Evolutionary conservation across 2,329 filamentous ascomycete species (phyloP), one percentile per base, ranked within the genome.

Genomic region (Lithohypha guttulata): DNA sequence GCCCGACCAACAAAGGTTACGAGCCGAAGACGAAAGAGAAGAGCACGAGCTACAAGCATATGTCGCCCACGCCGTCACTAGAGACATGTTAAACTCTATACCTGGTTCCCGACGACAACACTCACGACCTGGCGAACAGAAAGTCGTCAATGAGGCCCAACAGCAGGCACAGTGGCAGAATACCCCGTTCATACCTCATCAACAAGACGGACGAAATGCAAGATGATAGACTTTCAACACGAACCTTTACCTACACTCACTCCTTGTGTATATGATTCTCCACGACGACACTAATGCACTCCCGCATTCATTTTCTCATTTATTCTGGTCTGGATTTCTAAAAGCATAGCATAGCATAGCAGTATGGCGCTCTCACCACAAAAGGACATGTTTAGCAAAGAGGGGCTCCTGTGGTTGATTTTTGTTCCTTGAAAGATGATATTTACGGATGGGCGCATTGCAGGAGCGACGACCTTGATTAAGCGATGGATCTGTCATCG

Each of bases 1-100:
- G 65, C 79, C 89, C 13, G 80, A 93, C 53, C 79, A 83, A 43
- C 55, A 55, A 34, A 61, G 63, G 20, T 45, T 69, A 28, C 52
- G 62, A 41, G 64, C 64, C 46, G 65, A 69, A 45, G 65, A 69
- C 40, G 64, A 67, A 36, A 60, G 65, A 13, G 65, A 69, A 49
- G 65, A 69, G 50, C 56, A 56, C 38, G 65, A 69, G 45, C 53
- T 69, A 5, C 58, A 64, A 23, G 55, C 55, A 18, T 69, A 61
- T 50, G 65, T 62, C 31, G 61, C 60, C 3, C 59, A 60, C n/a
- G 62, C 62, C 10, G 53, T 69, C 14, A 62, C 64, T 2, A 58
- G 59, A 9, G 62, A 66, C 39, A 59, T 69, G 43, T 62, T 61
- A 46, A 62, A 61, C 23, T 55, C 65, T 31, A 49, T 64, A 7